Evolutionary conservation across 352 stramenopile genomes (phyloP).

Genomic region (Pythium periplocum): DNA sequence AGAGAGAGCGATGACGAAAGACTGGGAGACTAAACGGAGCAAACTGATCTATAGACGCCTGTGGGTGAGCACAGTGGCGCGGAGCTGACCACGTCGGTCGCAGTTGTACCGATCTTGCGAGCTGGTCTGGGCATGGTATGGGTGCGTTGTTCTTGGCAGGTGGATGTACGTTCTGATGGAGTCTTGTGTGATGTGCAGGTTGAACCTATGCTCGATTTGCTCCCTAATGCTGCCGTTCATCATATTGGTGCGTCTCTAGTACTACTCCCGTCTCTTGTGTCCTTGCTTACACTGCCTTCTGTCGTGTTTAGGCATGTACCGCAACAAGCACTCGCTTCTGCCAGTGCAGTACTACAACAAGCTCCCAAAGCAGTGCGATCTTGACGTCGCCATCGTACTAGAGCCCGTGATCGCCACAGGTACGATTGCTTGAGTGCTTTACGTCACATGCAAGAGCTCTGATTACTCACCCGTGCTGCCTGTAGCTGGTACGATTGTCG

Average conservation of each 20-base stretch:
- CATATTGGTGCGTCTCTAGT: conserved; percentile 90
- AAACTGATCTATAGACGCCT: conserved; percentile 41
- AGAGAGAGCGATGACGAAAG: not conserved
- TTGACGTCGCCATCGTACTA: conserved; percentile 93
- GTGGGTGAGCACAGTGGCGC: conserved; percentile 70
- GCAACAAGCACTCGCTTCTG: conserved; percentile 86
- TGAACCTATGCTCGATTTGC: conserved; percentile 94
- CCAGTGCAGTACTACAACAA: conserved; percentile 99
- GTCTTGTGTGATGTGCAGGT: conserved; percentile 55
- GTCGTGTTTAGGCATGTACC: conserved; percentile 68
- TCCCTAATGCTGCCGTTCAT: conserved; percentile 94
- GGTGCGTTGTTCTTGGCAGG: not conserved
- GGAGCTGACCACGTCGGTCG: conserved; percentile 89
- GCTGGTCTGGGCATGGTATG: conserved; percentile 86
- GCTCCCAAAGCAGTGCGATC: conserved; percentile 91
- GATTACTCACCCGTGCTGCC: not conserved
- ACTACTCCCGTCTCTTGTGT: conserved; percentile 6
- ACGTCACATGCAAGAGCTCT: not conserved
- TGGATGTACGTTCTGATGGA: not conserved
- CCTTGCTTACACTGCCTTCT: conserved; percentile 5
- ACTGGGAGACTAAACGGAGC: not conserved
- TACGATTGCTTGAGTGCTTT: conserved; percentile 15
- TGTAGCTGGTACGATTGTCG: conserved; percentile 89
- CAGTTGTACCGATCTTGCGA: conserved; percentile 96
- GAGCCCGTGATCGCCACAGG: conserved; percentile 96